These are phyloP conservation scores for Ustilago loliicola DNA, from an alignment of 1,284 basidiomycete genomes.

Conservation along the genomic window DNA sequence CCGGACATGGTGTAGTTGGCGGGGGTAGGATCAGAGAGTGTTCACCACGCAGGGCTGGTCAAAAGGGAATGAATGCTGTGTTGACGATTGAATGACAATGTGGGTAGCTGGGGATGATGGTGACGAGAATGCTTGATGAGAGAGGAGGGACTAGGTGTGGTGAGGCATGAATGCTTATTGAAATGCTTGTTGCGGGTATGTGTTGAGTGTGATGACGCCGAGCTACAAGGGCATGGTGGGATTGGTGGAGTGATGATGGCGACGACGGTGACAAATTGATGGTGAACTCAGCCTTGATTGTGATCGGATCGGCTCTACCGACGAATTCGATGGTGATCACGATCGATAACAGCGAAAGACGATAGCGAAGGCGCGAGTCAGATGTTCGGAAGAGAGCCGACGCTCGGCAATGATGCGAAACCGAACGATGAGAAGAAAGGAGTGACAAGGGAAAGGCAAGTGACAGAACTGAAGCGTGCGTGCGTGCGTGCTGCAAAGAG, in stretches of 20 bases:
- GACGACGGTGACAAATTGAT: constrained; percentile 5
- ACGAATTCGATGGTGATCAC: constrained; percentile 1
- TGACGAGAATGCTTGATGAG: neutral
- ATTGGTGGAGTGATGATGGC: constrained; percentile 14
- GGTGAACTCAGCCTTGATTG: constrained; percentile 20
- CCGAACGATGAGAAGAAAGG: neutral
- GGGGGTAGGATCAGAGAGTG: neutral
- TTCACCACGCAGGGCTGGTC: neutral
- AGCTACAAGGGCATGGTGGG: constrained; percentile 30
- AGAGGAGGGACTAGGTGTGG: neutral
- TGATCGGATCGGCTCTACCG: constrained; percentile 27
- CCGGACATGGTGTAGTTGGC: constrained; percentile 29
- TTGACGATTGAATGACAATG: neutral
- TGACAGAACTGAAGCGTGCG: neutral
- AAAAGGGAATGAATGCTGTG: neutral
- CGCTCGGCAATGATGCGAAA: constrained; percentile 2
- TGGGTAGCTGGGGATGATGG: neutral
- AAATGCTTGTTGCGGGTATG: neutral
- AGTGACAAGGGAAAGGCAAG: neutral
- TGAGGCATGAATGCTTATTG: neutral
- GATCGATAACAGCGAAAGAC: neutral
- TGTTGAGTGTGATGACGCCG: neutral
- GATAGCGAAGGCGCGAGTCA: neutral
- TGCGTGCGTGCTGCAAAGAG: neutral
- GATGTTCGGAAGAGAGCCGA: constrained; percentile 28